These are phyloP conservation scores for Erysimum cheiranthoides DNA, from an alignment of 345 rosid genomes.

Conservation along the genomic window DNA sequence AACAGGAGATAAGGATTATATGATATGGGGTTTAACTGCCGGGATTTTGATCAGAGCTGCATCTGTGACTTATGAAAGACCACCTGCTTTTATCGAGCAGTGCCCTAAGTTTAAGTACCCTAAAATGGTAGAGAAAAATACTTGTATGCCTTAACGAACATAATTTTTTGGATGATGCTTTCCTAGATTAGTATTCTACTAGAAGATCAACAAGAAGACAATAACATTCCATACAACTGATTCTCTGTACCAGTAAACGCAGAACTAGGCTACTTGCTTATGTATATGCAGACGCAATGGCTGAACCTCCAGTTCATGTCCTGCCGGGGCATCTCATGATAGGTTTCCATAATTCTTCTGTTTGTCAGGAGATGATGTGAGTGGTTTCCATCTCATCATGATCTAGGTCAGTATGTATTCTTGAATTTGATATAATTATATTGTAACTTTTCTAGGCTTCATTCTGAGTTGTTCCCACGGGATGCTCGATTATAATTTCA, in stretches of 20 bases:
- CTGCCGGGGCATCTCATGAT: conserved; percentile 26
- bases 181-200: conserved; percentile 28
- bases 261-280: conserved; percentile 35
- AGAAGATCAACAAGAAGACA: conserved; percentile 5
- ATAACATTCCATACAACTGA: conserved; percentile 29
- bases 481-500: conserved; percentile 25
- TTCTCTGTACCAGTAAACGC: conserved; percentile 38
- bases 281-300: conserved; percentile 11
- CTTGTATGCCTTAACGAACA: conserved; percentile 45
- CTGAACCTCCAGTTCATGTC: conserved; percentile 26
- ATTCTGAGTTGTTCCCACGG: conserved; percentile 12
- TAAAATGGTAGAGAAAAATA: conserved; percentile 46
- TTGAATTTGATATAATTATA: conserved; percentile 1
- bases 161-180: conserved; percentile 22
- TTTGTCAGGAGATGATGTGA: conserved; percentile 20
- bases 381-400: conserved; percentile 22
- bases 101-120: conserved; percentile 71
- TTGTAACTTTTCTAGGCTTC: conserved; percentile 4
- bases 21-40: conserved; percentile 83
- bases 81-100: conserved; percentile 66
- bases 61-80: conserved; percentile 64
- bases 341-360: conserved; percentile 30
- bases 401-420: conserved; percentile 33
- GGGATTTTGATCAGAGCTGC: conserved; percentile 76
- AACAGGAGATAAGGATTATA: conserved; percentile 53